Conservation (phyloP, 2,329 filamentous ascomycete species). For the Polychaeton citri region DNA sequence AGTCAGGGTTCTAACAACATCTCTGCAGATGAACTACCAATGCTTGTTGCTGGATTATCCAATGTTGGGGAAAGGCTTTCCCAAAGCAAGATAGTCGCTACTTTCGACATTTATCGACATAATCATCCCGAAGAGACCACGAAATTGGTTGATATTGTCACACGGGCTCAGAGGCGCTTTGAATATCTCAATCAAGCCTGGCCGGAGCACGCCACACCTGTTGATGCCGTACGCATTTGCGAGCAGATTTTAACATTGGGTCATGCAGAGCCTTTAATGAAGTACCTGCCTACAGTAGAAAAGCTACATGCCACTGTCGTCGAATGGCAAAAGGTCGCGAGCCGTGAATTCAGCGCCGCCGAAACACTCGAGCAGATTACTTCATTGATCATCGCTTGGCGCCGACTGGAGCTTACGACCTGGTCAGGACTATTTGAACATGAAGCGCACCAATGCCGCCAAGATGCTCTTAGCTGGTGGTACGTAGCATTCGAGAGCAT, state of each 20-base stretch:
- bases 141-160: conserved; percentile 56
- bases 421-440: conserved; percentile 83
- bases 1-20: neutral
- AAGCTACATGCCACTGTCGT: conserved; percentile 74
- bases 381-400: conserved; percentile 72
- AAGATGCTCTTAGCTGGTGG: conserved; percentile 84
- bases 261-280: conserved; percentile 73
- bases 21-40: neutral
- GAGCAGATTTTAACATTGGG: conserved; percentile 61
- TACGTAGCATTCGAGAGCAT: conserved; percentile 90
- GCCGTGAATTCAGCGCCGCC: conserved; percentile 58
- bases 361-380: conserved; percentile 66
- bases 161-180: conserved; percentile 60
- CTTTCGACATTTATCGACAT: conserved; percentile 84
- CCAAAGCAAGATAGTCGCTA: neutral
- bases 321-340: conserved; percentile 92
- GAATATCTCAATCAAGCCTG: conserved; percentile 49
- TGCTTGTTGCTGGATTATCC: neutral
- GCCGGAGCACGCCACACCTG: conserved; percentile 65
- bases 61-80: neutral
- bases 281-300: conserved; percentile 74
- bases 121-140: conserved; percentile 63
- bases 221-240: conserved; percentile 64
- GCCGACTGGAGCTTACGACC: conserved; percentile 77
- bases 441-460: conserved; percentile 61